A percentile compares a stretch with the other conserved stretches of the same genome.
phyloP scores from a whole-genome alignment of 2,329 filamentous ascomycete genomes.

The Botrytis pseudocinerea region DNA sequence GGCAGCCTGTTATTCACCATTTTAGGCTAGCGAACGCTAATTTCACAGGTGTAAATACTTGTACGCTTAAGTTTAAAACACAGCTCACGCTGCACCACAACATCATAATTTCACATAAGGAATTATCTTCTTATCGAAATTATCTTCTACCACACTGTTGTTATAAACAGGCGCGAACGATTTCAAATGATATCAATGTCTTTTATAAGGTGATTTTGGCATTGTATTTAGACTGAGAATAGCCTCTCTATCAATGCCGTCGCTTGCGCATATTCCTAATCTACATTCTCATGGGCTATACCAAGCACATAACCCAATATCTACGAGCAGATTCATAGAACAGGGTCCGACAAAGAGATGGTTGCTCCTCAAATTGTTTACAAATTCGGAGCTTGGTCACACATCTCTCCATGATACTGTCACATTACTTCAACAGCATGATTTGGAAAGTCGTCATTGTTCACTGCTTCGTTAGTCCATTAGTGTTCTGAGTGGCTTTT shows the following conservation, averaged over 20 bases:
- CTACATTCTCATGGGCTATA: not conserved
- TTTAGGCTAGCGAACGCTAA: conserved; percentile 6
- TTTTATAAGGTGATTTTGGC: not conserved
- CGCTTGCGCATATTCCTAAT: no score
- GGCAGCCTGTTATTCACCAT: not conserved
- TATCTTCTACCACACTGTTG: not conserved
- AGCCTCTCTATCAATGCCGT: not conserved
- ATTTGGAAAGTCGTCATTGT: not conserved
- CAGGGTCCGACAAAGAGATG: not conserved
- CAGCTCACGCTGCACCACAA: not conserved
- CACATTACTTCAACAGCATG: not conserved
- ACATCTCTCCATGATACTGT: not conserved
- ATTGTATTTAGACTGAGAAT: not conserved
- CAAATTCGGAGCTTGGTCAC: not conserved
- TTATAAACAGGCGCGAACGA: not conserved
- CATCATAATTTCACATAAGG: not conserved
- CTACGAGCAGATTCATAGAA: not conserved
- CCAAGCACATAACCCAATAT: not conserved
- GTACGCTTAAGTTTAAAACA: not conserved
- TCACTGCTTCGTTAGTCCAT: not conserved
- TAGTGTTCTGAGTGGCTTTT: not conserved
- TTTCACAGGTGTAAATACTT: not conserved
- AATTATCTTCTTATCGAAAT: not conserved
- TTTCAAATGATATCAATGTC: not conserved
- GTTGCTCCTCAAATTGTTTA: not conserved